phyloP scores from a whole-genome alignment of 306 rosid species.

The Coriaria nepalensis region DNA sequence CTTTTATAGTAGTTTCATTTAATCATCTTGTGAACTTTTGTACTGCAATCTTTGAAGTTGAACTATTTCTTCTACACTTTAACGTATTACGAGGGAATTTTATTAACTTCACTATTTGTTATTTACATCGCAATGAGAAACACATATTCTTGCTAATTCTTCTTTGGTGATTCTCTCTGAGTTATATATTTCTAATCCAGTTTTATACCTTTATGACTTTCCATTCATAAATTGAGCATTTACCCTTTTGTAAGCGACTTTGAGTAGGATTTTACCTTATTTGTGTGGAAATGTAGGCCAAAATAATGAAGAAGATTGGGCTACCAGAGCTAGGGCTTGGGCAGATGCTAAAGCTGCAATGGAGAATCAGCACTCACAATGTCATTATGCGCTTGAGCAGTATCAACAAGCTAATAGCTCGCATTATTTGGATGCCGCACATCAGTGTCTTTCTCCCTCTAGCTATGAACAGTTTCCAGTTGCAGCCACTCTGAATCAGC shows the following conservation, averaged over 20 bases:
- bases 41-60: too few relatives aligned
- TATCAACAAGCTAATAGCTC: slow-evolving; percentile 43
- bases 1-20: neutral
- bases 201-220: neutral
- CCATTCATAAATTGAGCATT: neutral
- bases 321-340: slow-evolving; percentile 95
- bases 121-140: slow-evolving; percentile 1
- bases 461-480: slow-evolving; percentile 60
- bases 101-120: neutral
- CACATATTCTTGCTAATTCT: neutral
- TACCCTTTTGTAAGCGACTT: neutral
- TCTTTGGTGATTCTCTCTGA: neutral
- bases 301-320: slow-evolving; percentile 88
- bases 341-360: slow-evolving; percentile 66
- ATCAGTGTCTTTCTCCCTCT: slow-evolving; percentile 47
- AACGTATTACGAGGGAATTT: neutral
- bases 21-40: neutral
- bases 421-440: slow-evolving; percentile 39
- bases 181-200: neutral
- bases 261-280: neutral
- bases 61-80: too few relatives aligned
- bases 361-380: slow-evolving; percentile 65
- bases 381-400: slow-evolving; percentile 60
- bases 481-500: slow-evolving; percentile 29
- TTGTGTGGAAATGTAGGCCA: slow-evolving; percentile 9